Conservation (phyloP, 441 rosid species). For the Omphalea diandra region DNA sequence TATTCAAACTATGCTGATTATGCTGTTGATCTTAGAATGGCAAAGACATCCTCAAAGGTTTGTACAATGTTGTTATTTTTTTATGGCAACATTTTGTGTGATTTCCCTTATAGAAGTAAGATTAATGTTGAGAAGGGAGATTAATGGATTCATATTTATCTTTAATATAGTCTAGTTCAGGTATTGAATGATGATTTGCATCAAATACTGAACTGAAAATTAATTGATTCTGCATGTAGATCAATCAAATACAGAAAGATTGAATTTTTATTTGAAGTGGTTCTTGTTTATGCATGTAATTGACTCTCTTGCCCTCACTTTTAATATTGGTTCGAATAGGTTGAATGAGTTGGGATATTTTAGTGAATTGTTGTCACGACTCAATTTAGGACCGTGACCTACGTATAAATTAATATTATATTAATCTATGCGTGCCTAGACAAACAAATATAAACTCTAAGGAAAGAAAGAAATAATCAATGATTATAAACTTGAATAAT, state of each 20-base stretch:
- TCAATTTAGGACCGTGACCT: too few species aligned
- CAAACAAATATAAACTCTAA: too few species aligned
- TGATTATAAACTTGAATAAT: too few species aligned
- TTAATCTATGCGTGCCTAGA: too few species aligned
- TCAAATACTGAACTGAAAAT: background rate
- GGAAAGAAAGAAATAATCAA: too few species aligned
- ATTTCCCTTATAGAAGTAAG: background rate
- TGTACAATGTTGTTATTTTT: constrained; percentile 23
- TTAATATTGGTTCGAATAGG: too few species aligned
- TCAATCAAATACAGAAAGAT: too few species aligned
- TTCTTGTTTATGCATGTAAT: too few species aligned
- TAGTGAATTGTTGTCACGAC: background rate
- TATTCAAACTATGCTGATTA: constrained; percentile 85
- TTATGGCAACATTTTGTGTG: background rate
- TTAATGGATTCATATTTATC: constrained; percentile 1
- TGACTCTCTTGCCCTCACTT: too few species aligned
- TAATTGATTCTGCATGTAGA: too few species aligned
- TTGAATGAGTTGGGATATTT: background rate
- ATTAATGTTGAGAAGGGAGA: background rate
- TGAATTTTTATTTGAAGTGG: too few species aligned
- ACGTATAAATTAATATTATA: too few species aligned
- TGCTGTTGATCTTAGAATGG: constrained; percentile 80
- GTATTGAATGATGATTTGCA: background rate
- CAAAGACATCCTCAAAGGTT: constrained; percentile 83
- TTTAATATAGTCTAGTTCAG: background rate